A percentile compares a stretch with the other conserved stretches of the same genome.
These are phyloP conservation scores for Quercus mongolica DNA, from an alignment of 306 rosid genomes.

Conservation along the genomic window DNA sequence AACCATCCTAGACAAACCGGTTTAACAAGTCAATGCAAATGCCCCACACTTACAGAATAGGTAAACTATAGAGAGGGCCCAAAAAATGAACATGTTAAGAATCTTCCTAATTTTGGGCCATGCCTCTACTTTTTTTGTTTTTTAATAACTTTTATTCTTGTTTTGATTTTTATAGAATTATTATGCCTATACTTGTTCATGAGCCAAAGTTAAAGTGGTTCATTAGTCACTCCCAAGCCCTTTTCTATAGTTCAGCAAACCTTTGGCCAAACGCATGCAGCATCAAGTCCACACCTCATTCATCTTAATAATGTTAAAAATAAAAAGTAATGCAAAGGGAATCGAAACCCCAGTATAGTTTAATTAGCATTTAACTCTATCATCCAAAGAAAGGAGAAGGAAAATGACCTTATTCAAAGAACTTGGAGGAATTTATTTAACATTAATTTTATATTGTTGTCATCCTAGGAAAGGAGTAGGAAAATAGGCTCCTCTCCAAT, in stretches of 20 bases:
- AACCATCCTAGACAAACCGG: conserved; percentile 1
- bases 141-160: not conserved
- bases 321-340: not conserved
- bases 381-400: no score
- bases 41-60: not conserved
- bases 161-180: not conserved
- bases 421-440: no score
- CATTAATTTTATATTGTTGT: no score
- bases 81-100: no score
- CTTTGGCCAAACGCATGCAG: not conserved
- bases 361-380: no score
- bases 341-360: not conserved
- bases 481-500: no score
- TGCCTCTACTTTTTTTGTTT: not conserved
- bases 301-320: not conserved
- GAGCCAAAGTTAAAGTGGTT: not conserved
- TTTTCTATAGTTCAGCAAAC: not conserved
- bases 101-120: not conserved
- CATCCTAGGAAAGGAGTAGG: no score
- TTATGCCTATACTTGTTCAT: not conserved
- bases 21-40: conserved; percentile 20
- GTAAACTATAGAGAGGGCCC: no score
- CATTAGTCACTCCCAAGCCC: not conserved
- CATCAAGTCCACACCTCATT: not conserved
- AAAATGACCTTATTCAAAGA: no score